These are phyloP conservation scores for Decorospora gaudefroyi DNA, from an alignment of 2,329 filamentous ascomycete genomes.

Conservation along the genomic window DNA sequence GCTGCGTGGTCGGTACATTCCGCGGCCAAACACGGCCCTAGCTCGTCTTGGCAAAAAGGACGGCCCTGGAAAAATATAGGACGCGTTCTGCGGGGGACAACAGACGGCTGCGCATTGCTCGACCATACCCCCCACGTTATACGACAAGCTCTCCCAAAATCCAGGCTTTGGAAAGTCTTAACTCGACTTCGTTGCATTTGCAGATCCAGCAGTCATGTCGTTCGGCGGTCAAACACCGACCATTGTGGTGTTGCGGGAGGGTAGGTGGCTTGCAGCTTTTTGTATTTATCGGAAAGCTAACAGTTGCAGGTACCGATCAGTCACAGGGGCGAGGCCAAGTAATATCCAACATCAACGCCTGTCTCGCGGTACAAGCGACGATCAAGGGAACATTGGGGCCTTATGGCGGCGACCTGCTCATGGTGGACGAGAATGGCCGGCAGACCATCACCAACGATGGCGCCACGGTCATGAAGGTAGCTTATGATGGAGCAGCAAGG, in stretches of 20 bases:
- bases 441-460: slow-evolving; percentile 99
- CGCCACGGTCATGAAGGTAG: slow-evolving; percentile 97
- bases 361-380: slow-evolving; percentile 90
- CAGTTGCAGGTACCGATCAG: slow-evolving; percentile 79
- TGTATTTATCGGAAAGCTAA: slow-evolving; percentile 25
- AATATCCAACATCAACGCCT: slow-evolving; percentile 97
- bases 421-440: slow-evolving; percentile 92
- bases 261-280: slow-evolving; percentile 59
- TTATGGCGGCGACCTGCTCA: slow-evolving; percentile 93
- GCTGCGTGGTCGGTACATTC: slow-evolving; percentile 12
- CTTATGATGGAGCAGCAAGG: neutral
- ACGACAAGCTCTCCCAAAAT: slow-evolving; percentile 6
- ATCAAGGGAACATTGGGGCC: slow-evolving; percentile 95
- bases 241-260: slow-evolving; percentile 97
- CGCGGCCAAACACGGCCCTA: slow-evolving; percentile 19
- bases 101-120: slow-evolving; percentile 31
- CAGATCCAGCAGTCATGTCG: slow-evolving; percentile 67
- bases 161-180: too few relatives aligned
- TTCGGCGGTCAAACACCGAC: slow-evolving; percentile 97
- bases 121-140: slow-evolving; percentile 18
- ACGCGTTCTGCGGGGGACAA: slow-evolving; percentile 37
- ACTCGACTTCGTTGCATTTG: slow-evolving; percentile 1
- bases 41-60: slow-evolving; percentile 12
- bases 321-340: slow-evolving; percentile 97
- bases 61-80: slow-evolving; percentile 37